Evolutionary conservation across 495 filamentous ascomycete species (phyloP).

Genomic region (Talaromyces proteolyticus): DNA sequence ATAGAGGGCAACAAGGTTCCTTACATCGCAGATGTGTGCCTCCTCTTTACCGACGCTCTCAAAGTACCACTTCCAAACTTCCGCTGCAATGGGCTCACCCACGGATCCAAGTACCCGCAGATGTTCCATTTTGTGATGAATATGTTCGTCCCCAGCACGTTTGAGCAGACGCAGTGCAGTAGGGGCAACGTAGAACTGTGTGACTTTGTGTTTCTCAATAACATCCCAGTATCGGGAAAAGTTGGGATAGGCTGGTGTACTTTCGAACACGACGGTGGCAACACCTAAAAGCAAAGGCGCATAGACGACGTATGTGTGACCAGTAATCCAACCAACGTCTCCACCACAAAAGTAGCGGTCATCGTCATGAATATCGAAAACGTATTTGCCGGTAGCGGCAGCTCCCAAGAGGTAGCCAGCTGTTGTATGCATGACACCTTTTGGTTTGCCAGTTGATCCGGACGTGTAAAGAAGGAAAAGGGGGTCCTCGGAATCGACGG

Average conservation of each 20-base stretch:
- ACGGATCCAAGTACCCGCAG: constrained; percentile 93
- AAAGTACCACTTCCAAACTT: constrained; percentile 99
- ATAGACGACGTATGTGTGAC: constrained; percentile 99
- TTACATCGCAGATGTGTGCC: constrained; percentile 90
- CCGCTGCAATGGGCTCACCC: constrained; percentile 95
- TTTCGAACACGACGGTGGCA: constrained; percentile 97
- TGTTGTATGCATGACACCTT: constrained; percentile 98
- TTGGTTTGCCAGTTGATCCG: constrained; percentile 95
- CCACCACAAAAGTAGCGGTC: constrained; percentile 97
- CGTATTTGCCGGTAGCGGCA: constrained; percentile 92
- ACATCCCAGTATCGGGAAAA: constrained; percentile 99
- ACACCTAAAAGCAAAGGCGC: constrained; percentile 89
- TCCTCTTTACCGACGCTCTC: constrained; percentile 92
- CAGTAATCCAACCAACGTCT: constrained; percentile 99
- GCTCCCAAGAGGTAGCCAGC: constrained; percentile 91
- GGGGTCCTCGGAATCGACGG: constrained; percentile 89
- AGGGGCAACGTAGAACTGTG: constrained; percentile 97
- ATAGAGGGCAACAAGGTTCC: too few relatives aligned
- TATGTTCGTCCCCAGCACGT: constrained; percentile 88
- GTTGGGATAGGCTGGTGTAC: constrained; percentile 93
- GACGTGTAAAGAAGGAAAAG: constrained; percentile 98
- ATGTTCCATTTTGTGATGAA: constrained; percentile 81
- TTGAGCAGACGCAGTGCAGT: constrained; percentile 91
- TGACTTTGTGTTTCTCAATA: constrained; percentile 88
- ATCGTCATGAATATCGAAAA: constrained; percentile 93